Evolutionary conservation across 345 rosid species (phyloP).

Genomic region (Kernera saxatilis): DNA sequence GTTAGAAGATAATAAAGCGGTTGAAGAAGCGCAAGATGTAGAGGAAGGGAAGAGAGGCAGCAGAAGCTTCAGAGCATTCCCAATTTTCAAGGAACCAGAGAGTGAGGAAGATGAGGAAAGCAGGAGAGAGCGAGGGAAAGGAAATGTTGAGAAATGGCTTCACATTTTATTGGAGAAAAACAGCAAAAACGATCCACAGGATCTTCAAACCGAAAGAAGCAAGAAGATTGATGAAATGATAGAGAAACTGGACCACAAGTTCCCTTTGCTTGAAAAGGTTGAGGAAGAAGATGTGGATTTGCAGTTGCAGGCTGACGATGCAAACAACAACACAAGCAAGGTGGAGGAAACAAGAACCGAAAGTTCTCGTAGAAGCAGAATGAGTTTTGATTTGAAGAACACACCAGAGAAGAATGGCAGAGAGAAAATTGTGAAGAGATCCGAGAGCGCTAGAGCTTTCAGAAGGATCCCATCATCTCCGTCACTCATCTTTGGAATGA

Average conservation of each 20-base stretch:
- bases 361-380: constrained; percentile 26
- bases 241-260: constrained; percentile 45
- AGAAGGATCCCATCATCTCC: constrained; percentile 90
- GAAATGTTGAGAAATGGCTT: constrained; percentile 92
- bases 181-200: constrained; percentile 31
- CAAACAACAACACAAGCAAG: constrained; percentile 9
- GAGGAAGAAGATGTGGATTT: constrained; percentile 7
- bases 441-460: constrained; percentile 79
- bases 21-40: constrained; percentile 38
- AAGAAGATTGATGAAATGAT: constrained; percentile 49
- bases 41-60: constrained; percentile 36
- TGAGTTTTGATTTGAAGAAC: constrained; percentile 37
- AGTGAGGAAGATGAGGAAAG: constrained; percentile 75
- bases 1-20: constrained; percentile 37
- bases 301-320: constrained; percentile 13
- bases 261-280: constrained; percentile 43
- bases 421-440: constrained; percentile 53
- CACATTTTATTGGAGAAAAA: constrained; percentile 61
- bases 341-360: constrained; percentile 20
- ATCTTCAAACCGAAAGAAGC: constrained; percentile 33
- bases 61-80: constrained; percentile 29
- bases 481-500: constrained; percentile 62
- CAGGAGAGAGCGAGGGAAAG: constrained; percentile 75
- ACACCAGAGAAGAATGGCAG: constrained; percentile 38
- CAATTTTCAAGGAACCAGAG: constrained; percentile 34